Percentiles rank a stretch among this genome's conserved stretches.
phyloP scores from a whole-genome alignment of 2,329 filamentous ascomycete genomes.

The Apiospora pterosperma region DNA sequence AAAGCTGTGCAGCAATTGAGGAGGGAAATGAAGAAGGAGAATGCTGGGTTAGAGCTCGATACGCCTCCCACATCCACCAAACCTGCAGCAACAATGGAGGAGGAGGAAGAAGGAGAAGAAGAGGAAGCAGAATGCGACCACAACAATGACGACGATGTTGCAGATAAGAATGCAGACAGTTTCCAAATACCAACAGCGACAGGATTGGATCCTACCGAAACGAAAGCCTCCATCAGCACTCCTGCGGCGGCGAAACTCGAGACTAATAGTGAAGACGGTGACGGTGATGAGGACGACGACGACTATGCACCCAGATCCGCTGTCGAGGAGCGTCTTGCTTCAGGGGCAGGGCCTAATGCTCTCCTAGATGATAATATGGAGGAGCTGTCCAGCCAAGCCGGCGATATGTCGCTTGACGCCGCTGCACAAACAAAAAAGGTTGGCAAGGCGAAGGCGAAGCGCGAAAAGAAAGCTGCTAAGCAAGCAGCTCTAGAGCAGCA shows the following conservation, averaged over 20 bases:
- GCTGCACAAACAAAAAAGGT: constrained; percentile 34
- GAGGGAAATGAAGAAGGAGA: constrained; percentile 80
- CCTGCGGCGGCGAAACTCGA: neutral
- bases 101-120: constrained; percentile 9
- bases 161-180: neutral
- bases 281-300: constrained; percentile 31
- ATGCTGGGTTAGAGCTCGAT: constrained; percentile 46
- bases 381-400: constrained; percentile 10
- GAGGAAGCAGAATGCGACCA: constrained; percentile 4
- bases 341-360: constrained; percentile 8
- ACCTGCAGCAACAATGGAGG: neutral
- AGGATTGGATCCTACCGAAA: neutral
- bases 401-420: constrained; percentile 25
- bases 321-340: constrained; percentile 37
- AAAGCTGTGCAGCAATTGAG: constrained; percentile 81
- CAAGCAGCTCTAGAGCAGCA: constrained; percentile 31
- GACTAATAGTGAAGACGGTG: constrained; percentile 19
- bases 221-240: neutral
- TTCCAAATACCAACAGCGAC: neutral
- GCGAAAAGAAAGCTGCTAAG: constrained; percentile 44
- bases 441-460: constrained; percentile 49
- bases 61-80: constrained; percentile 1
- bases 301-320: constrained; percentile 46
- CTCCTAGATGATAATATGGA: constrained; percentile 11
- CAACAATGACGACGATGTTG: neutral